phyloP scores from a whole-genome alignment of 352 stramenopile species.

The Pythium vanterpoolii region DNA sequence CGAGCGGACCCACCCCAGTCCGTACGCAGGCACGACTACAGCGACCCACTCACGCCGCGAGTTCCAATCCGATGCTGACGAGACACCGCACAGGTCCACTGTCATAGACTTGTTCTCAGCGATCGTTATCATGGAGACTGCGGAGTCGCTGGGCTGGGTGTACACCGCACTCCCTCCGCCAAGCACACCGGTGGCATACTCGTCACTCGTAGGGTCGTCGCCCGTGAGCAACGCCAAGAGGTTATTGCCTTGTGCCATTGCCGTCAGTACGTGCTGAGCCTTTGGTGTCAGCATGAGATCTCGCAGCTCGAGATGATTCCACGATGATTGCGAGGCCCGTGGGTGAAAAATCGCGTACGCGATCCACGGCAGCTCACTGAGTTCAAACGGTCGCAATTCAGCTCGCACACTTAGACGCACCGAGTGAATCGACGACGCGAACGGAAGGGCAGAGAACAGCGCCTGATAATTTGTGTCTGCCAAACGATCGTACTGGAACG shows the following conservation, averaged over 20 bases:
- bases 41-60: background rate
- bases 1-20: background rate
- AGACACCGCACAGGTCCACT: background rate
- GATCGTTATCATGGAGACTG: background rate
- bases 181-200: background rate
- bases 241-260: constrained; percentile 7
- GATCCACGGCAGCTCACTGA: background rate
- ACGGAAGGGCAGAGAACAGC: background rate
- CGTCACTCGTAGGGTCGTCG: background rate
- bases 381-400: background rate
- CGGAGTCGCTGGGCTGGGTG: background rate
- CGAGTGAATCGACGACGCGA: background rate
- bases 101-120: background rate
- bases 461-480: background rate
- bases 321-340: background rate
- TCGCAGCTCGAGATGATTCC: background rate
- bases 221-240: background rate
- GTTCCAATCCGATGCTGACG: background rate
- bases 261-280: background rate
- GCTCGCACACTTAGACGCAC: background rate
- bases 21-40: background rate
- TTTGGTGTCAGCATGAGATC: background rate
- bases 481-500: background rate
- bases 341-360: constrained; percentile 3
- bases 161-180: background rate